Percentiles rank a stretch among this genome's conserved stretches.
These are phyloP conservation scores for Knoxdaviesia capensis DNA, from an alignment of 2,329 filamentous ascomycete genomes.

Conservation along the genomic window DNA sequence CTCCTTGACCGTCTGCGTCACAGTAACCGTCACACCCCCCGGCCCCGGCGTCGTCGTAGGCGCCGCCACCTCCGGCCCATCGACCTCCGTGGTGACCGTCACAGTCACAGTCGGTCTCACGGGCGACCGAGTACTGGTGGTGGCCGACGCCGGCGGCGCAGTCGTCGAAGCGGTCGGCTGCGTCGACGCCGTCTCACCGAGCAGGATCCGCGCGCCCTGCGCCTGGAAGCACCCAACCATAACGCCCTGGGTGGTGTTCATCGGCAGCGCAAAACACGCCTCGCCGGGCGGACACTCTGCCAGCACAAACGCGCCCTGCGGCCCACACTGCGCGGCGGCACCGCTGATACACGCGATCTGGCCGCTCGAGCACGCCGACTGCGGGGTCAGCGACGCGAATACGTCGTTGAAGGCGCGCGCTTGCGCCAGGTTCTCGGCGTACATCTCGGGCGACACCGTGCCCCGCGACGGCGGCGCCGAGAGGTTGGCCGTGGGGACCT, in stretches of 20 bases:
- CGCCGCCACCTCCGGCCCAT: not conserved
- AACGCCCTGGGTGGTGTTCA: constrained; percentile 25
- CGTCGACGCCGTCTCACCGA: constrained; percentile 13
- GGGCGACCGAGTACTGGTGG: no score
- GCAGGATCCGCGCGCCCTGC: constrained; percentile 18
- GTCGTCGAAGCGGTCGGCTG: not conserved
- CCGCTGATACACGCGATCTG: constrained; percentile 33
- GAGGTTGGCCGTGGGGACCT: constrained; percentile 21
- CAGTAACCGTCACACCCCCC: not conserved
- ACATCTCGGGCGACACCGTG: constrained; percentile 19
- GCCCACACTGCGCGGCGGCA: constrained; percentile 24
- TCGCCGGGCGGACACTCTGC: constrained; percentile 13
- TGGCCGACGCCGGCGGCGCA: no score
- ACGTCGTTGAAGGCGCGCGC: constrained; percentile 25
- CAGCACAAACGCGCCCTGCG: constrained; percentile 20
- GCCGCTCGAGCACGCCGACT: constrained; percentile 22
- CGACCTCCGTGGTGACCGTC: not conserved
- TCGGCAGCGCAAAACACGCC: constrained; percentile 33
- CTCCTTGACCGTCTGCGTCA: not conserved
- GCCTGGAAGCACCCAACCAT: constrained; percentile 25
- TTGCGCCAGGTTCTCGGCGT: constrained; percentile 22
- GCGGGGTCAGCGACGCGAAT: constrained; percentile 21
- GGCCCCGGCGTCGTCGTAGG: no score
- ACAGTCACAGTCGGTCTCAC: constrained; percentile 1
- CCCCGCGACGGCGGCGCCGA: constrained; percentile 16